phyloP scores from a whole-genome alignment of 805 yeast genomes.

The Millerozyma acaciae region DNA sequence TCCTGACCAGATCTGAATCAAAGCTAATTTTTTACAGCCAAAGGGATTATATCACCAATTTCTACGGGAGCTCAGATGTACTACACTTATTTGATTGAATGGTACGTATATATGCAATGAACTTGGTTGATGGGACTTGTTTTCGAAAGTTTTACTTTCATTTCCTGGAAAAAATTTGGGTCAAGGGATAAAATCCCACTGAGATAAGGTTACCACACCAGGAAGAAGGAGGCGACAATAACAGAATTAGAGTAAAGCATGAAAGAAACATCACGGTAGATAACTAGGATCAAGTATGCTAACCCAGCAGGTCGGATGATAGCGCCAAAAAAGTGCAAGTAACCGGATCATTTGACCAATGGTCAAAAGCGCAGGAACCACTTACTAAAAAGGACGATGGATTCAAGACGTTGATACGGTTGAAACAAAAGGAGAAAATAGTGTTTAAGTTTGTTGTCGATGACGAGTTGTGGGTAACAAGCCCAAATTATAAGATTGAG shows the following conservation, averaged over 20 bases:
- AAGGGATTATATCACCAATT: background rate
- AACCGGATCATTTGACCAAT: constrained; percentile 40
- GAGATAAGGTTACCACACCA: no score
- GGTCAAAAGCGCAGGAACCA: constrained; percentile 26
- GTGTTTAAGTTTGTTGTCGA: constrained; percentile 37
- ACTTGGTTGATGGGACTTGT: no score
- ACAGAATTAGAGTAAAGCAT: no score
- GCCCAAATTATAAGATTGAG: constrained; percentile 19
- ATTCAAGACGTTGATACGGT: constrained; percentile 19
- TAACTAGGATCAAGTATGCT: no score
- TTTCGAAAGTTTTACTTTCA: no score
- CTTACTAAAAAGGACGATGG: constrained; percentile 11
- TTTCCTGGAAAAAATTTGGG: no score
- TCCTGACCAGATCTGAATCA: constrained; percentile 1
- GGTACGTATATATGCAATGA: constrained; percentile 16
- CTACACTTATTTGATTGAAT: constrained; percentile 13
- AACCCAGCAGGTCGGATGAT: constrained; percentile 3
- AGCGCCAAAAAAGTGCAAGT: constrained; percentile 24
- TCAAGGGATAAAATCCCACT: no score
- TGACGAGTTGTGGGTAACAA: constrained; percentile 29
- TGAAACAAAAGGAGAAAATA: constrained; percentile 20
- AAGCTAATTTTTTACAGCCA: constrained; percentile 6
- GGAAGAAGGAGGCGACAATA: background rate
- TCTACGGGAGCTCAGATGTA: constrained; percentile 1
- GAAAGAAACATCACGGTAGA: no score